Base-by-base conservation (phyloP, 352 stramenopile species). In the Globisporangium echinulatum region DNA sequence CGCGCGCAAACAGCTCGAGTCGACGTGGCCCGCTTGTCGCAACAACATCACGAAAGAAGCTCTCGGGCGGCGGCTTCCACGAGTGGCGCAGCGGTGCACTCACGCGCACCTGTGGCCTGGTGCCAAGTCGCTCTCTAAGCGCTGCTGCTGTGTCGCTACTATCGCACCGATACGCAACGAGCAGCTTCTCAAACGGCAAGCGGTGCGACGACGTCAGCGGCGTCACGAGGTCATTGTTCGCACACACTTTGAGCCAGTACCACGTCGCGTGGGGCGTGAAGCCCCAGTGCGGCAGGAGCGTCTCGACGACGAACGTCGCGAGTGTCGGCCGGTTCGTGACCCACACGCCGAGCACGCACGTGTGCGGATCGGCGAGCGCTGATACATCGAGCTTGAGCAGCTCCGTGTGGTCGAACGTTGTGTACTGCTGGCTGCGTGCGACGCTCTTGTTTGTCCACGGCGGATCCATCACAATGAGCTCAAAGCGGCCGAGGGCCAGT, bases 401-500 rank as follows among this genome's bases (percentile, higher is more conserved):
- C 42, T 87, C 71, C 14, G 58, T 72, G 61, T 92, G 77, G 44
- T 85, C 61, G 49, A 92, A 86, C 40, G 64, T 90, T 9, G 59
- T 33, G 72, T 92, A 92, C 14, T 61, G 64, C 14, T 74, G 72
- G 55, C 72, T 72, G 48, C 82, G 75, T 2, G 52, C 66, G 7
- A 92, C 82, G 51, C 77, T 90, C 55, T 90, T 92, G 73, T 92
- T 92, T 48, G 81, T 67, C 82, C 82, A 92, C 11, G 82, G 82
- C 7, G 82, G 79, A 38, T 92, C 82, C 69, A 90, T 80, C 13
- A 87, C 58, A 50, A 92, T 85, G 53, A 79, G 66, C 9, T 56
- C 37, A 57, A 77, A 81, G 11, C 15, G 38, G 15, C 56, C 57
- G 1, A 77, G 52, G 5, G 49, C 14, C 1, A 69, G 46, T 4